Evolutionary conservation across 2,329 filamentous ascomycete genomes (phyloP), one percentile per base, ranked within the genome.

Genomic region (Fusarium longipes): DNA sequence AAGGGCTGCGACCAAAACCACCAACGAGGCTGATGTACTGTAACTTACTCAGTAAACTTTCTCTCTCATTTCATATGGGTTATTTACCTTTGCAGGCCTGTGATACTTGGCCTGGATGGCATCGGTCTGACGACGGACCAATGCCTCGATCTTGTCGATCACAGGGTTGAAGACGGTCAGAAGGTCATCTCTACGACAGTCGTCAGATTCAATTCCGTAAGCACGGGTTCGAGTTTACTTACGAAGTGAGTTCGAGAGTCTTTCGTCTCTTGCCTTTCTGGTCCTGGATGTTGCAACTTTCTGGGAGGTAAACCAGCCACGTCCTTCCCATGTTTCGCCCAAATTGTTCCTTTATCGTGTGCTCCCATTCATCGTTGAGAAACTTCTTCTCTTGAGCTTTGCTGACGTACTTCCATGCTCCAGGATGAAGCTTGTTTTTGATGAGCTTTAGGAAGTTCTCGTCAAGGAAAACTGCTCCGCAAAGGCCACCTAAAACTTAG

Each of bases 381-480:
- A 78, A 63, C 0, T 38, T 63, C 0, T n/a, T 48, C 5, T 73
- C 25, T 1, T 63, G 56, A 0, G 25, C 20, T 0, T 20, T 27
- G 1, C 24, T 62, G 0, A 73, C 35, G 0, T 35, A 52, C 0
- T 39, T 1, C 73, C 73, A 77, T 0, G 55, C 18, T 0, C 17
- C 1, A 0, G 8, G 5, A 0, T 57, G 6, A 0, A 80, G 17
- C 9, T 75, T 77, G 0, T 5, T 4, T 27, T 73, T 65, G 5
- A 83, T 57, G 1, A 79, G 48, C 0, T 54, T 0, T 1, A 73
- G 1, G n/a, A 83, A 83, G 0, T 38, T 56, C 4, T 82, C 73
- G 29, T 83, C 80, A 0, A 83, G 71, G 14, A 82, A 81, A 0
- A 81, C 68, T 0, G 72, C 79, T 1, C 81, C 81, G 4, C 79